Evolutionary conservation across 2,329 filamentous ascomycete genomes (phyloP), one percentile per base, ranked within the genome.

Genomic region (Ceratocystis albifundus): DNA sequence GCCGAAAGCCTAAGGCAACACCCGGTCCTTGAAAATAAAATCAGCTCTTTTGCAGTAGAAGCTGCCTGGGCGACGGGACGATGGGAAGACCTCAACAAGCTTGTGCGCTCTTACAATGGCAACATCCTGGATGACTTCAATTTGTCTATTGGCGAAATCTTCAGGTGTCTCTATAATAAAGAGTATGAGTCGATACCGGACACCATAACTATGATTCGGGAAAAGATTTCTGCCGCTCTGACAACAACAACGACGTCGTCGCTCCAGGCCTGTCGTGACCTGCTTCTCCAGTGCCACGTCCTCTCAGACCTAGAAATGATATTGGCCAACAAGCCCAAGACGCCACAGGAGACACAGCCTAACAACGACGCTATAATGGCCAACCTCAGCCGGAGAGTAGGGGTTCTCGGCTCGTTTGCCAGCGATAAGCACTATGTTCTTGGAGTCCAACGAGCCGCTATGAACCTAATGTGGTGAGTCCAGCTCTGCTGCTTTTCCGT

Each of bases 381-480:
- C 63, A 80, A 80, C 25, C 74, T 96, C 4, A 82, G 88, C 68
- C 84, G 88, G 59, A 86, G 94, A n/a, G 78, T 99, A n/a, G 89
- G 92, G 70, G 82, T 95, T 1, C 79, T 99, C 1, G 94, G 95
- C 0, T 89, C 91, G 0, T 96, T 94, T 71, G 87, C 92, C 46
- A 84, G 86, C 64, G 92, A 99, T 73, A 99, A 99, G 74, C 93
- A 96, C 73, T 97, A 96, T 73, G 77, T 99, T 8, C 80, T 99
- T 32, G 89, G 91, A 0, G 81, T 97, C 50, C 85, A 92, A 66
- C 83, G 94, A 70, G 93, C 94, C 28, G 84, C 88, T 0, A 96
- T 99, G 90, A 85, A 92, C 70, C 75, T 95, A 66, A 84, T 85
- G 69, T 78, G 80, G 86, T 88, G 78, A 72, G 81, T 53, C 76